Percentiles rank a stretch among this genome's conserved stretches.
Conservation (phyloP, 495 filamentous ascomycete genomes). For the Darksidea phi region DNA sequence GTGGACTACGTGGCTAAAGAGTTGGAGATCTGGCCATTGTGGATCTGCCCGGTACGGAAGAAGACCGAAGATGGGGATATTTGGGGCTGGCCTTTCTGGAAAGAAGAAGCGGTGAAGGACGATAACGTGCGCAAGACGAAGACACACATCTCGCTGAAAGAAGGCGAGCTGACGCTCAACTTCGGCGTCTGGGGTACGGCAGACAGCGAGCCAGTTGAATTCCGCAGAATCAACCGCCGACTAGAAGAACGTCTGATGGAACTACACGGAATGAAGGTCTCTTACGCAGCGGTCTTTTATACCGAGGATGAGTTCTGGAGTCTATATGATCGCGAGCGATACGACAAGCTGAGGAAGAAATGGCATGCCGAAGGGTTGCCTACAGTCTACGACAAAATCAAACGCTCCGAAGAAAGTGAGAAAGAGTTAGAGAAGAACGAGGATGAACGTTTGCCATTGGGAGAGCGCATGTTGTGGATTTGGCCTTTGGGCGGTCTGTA, state of each 20-base stretch:
- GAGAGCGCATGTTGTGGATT: no score
- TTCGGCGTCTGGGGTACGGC: conserved; percentile 39
- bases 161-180: conserved; percentile 17
- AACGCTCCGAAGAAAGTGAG: no score
- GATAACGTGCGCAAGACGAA: no score
- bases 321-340: conserved; percentile 51
- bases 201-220: conserved; percentile 20
- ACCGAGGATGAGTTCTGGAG: conserved; percentile 58
- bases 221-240: conserved; percentile 34
- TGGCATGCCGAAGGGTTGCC: conserved; percentile 52
- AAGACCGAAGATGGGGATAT: no score
- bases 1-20: conserved; percentile 45
- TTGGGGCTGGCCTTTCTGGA: background rate
- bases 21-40: conserved; percentile 55
- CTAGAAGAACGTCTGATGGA: conserved; percentile 35
- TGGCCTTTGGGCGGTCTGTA: no score
- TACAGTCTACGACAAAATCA: conserved; percentile 50
- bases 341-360: conserved; percentile 51
- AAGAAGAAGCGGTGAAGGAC: background rate
- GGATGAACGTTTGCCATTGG: no score
- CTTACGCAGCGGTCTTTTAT: conserved; percentile 56
- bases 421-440: no score
- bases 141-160: background rate
- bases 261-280: conserved; percentile 38
- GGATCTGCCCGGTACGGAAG: conserved; percentile 54